Evolutionary conservation across 345 rosid genomes (phyloP).

Genomic region (Rubroshorea leprosula): DNA sequence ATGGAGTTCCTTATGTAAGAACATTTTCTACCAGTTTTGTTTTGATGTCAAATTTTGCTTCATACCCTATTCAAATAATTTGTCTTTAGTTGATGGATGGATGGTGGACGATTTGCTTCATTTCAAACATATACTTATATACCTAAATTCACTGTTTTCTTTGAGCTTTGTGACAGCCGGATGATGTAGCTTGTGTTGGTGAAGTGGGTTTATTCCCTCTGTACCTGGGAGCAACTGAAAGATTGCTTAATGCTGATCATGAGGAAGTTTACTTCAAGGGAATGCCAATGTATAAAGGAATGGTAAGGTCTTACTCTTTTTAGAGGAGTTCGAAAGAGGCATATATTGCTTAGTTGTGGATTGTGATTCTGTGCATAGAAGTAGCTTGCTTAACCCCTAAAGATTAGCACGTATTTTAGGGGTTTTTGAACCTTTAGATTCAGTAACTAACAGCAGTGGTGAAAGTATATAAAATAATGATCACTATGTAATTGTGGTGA

Average conservation of each 20-base stretch:
- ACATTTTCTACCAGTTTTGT: conserved; percentile 45
- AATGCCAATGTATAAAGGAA: conserved; percentile 70
- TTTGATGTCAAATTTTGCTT: conserved; percentile 90
- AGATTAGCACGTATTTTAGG: too few relatives aligned
- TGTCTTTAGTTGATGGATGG: neutral
- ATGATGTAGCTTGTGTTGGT: conserved; percentile 68
- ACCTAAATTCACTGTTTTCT: conserved; percentile 8
- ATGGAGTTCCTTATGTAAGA: conserved; percentile 61
- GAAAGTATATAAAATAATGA: neutral
- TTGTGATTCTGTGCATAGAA: too few relatives aligned
- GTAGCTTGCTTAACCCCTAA: neutral
- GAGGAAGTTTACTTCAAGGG: conserved; percentile 72
- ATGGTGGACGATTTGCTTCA: neutral
- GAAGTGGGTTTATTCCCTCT: conserved; percentile 78
- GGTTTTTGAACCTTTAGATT: too few relatives aligned
- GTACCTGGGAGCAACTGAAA: conserved; percentile 66
- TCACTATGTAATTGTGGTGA: neutral
- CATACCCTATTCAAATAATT: conserved; percentile 50
- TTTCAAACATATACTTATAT: neutral
- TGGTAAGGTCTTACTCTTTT: conserved; percentile 35
- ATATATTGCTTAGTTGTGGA: too few relatives aligned
- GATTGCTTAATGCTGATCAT: conserved; percentile 79
- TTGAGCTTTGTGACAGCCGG: conserved; percentile 44
- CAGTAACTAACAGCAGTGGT: conserved; percentile 1
- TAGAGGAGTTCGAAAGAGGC: neutral